These are phyloP conservation scores for Spinacia oleracea DNA, from an alignment of 179 eudicot genomes.

Conservation along the genomic window DNA sequence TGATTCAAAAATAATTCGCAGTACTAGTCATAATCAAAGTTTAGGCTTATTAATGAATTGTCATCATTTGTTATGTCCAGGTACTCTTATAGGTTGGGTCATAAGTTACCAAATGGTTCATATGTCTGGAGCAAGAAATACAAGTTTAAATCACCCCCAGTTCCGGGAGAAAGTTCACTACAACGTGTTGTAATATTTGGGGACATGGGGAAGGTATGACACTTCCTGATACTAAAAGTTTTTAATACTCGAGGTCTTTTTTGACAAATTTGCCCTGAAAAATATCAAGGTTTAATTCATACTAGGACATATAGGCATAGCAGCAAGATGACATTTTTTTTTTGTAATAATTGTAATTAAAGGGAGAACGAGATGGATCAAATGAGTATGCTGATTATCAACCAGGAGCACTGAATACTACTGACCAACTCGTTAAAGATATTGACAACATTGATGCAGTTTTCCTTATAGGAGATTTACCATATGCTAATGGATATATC, in stretches of 20 bases:
- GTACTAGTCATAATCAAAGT: neutral
- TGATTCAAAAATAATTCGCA: conserved; percentile 7
- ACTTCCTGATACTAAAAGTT: neutral
- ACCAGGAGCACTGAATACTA: conserved; percentile 71
- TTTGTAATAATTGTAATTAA: too few species aligned
- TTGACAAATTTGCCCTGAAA: too few species aligned
- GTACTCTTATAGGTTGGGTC: conserved; percentile 63
- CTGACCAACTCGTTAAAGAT: conserved; percentile 59
- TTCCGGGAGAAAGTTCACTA: conserved; percentile 11
- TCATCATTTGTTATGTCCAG: conserved; percentile 24
- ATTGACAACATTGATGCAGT: conserved; percentile 64
- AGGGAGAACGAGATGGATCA: conserved; percentile 64
- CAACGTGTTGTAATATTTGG: conserved; percentile 33
- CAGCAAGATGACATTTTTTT: neutral
- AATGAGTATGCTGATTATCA: conserved; percentile 69
- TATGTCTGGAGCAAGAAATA: conserved; percentile 8
- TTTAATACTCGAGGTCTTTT: too few species aligned
- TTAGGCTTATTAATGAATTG: neutral
- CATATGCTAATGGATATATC: conserved; percentile 59
- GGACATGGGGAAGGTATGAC: conserved; percentile 73
- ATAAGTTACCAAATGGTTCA: conserved; percentile 37
- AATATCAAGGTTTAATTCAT: neutral
- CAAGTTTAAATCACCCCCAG: conserved; percentile 11
- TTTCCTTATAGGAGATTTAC: conserved; percentile 68
- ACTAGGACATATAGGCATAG: neutral